Percentiles rank a stretch among this genome's conserved stretches.
phyloP scores from a whole-genome alignment of 768 basidiomycete species.

The Termitomyces sp. region DNA sequence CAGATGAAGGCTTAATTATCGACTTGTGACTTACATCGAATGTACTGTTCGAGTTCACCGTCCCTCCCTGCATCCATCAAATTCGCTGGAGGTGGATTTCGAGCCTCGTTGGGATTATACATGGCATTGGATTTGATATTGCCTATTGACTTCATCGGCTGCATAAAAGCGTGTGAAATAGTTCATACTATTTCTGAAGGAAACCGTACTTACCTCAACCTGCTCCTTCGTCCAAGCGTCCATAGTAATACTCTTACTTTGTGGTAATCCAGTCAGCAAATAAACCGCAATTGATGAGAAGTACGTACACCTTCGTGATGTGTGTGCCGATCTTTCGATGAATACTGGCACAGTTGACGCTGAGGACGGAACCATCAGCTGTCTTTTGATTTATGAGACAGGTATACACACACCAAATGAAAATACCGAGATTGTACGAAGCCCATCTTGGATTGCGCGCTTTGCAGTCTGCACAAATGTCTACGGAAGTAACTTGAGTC shows the following conservation, averaged over 20 bases:
- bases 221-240: slow-evolving; percentile 89
- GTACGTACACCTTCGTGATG: slow-evolving; percentile 82
- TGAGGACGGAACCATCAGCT: slow-evolving; percentile 22
- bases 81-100: slow-evolving; percentile 79
- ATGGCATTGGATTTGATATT: slow-evolving; percentile 76
- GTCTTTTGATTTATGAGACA: neutral
- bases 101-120: slow-evolving; percentile 80
- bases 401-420: slow-evolving; percentile 62
- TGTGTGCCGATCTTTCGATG: slow-evolving; percentile 96
- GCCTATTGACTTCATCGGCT: slow-evolving; percentile 79
- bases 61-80: slow-evolving; percentile 77
- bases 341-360: slow-evolving; percentile 83
- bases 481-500: slow-evolving; percentile 32
- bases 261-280: neutral
- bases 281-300: neutral
- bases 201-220: slow-evolving; percentile 56
- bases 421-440: slow-evolving; percentile 82
- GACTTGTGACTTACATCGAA: slow-evolving; percentile 56
- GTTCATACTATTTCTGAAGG: slow-evolving; percentile 1
- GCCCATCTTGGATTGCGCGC: slow-evolving; percentile 87
- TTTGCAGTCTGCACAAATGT: slow-evolving; percentile 90
- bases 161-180: slow-evolving; percentile 5
- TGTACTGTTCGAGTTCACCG: slow-evolving; percentile 87
- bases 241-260: slow-evolving; percentile 84
- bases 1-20: slow-evolving; percentile 5